phyloP scores from a whole-genome alignment of 805 yeast genomes.

The Suhomyces kilbournensis region DNA sequence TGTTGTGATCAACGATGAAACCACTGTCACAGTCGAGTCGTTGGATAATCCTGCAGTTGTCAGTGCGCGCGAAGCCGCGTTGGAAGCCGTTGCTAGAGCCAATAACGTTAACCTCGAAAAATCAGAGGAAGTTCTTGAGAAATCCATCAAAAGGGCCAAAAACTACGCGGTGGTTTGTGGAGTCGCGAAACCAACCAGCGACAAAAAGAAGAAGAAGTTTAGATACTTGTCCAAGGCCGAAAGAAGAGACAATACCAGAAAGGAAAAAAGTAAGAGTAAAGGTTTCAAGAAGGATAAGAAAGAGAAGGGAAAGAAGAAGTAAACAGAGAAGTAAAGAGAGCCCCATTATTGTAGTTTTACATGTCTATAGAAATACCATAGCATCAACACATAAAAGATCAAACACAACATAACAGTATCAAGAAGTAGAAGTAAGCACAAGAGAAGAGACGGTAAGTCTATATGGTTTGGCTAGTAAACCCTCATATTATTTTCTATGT shows the following conservation, averaged over 20 bases:
- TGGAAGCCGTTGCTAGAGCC: conserved; percentile 50
- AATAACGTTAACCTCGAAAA: conserved; percentile 70
- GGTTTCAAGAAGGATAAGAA: conserved; percentile 13
- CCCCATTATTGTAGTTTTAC: background rate
- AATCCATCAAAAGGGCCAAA: conserved; percentile 75
- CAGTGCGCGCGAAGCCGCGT: conserved; percentile 29
- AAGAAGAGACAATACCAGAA: conserved; percentile 50
- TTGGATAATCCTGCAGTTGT: conserved; percentile 44
- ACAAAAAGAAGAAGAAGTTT: conserved; percentile 71
- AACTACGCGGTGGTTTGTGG: conserved; percentile 72
- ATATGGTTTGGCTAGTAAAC: background rate
- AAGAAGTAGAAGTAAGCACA: no score
- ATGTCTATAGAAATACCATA: background rate
- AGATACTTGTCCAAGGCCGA: conserved; percentile 82
- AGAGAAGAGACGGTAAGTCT: no score
- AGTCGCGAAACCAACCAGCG: conserved; percentile 39
- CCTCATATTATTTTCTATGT: background rate
- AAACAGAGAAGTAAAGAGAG: background rate
- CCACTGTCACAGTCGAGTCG: conserved; percentile 57
- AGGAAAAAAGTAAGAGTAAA: conserved; percentile 27
- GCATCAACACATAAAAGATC: background rate
- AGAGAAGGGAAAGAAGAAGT: background rate
- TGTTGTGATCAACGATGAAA: conserved; percentile 44
- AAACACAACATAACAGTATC: no score
- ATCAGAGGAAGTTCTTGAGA: conserved; percentile 66